A percentile compares a stretch with the other conserved stretches of the same genome.
Conservation (phyloP, 352 stramenopile species). For the Globisporangium paroecandrum region DNA sequence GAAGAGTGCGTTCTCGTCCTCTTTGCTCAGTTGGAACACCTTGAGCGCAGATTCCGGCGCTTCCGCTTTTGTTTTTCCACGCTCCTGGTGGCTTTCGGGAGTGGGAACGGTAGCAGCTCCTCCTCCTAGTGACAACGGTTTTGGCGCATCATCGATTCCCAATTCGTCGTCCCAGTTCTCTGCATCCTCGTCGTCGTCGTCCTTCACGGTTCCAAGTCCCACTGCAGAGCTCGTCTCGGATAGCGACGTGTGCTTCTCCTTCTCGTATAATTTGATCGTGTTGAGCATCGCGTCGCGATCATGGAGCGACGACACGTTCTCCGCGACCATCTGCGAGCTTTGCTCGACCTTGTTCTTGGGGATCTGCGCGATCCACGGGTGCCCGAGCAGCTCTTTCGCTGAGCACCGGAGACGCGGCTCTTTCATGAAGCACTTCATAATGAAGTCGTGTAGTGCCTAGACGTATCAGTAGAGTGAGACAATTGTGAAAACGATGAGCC, state of each 20-base stretch:
- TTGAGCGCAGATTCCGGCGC: conserved; percentile 17
- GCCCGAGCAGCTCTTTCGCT: conserved; percentile 80
- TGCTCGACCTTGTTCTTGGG: conserved; percentile 86
- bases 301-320: conserved; percentile 72
- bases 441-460: conserved; percentile 89
- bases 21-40: conserved; percentile 68
- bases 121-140: conserved; percentile 24
- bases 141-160: conserved; percentile 43
- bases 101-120: neutral
- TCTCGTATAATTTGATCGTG: conserved; percentile 84
- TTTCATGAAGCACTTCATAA: conserved; percentile 93
- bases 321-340: conserved; percentile 74
- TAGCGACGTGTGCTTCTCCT: conserved; percentile 25
- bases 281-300: conserved; percentile 81
- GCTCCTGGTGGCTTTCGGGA: neutral
- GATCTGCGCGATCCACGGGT: conserved; percentile 90
- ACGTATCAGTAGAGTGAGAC: neutral
- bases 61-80: conserved; percentile 7
- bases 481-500: too few relatives aligned
- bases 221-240: neutral
- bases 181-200: conserved; percentile 28
- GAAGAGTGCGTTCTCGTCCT: conserved; percentile 70
- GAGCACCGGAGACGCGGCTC: conserved; percentile 79
- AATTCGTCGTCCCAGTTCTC: conserved; percentile 89
- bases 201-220: neutral